phyloP scores from a whole-genome alignment of 139 green algal genomes.

The Eudorina sp. region DNA sequence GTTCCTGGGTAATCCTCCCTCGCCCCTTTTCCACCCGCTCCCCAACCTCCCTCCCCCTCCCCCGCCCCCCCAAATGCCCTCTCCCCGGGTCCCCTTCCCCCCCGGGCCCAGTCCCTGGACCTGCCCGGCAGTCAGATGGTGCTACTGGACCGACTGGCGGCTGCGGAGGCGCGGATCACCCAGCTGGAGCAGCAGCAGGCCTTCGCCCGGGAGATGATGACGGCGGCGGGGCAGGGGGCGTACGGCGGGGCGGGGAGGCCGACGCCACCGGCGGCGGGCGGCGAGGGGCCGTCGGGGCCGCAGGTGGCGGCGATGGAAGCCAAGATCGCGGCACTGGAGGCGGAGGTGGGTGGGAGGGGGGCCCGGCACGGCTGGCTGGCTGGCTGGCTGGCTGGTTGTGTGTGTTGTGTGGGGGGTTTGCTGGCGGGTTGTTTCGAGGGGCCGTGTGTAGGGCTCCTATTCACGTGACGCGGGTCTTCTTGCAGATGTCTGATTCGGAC shows the following conservation, averaged over 20 bases:
- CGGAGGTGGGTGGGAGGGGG: background rate
- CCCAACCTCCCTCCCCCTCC: background rate
- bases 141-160: slow-evolving; percentile 36
- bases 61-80: background rate
- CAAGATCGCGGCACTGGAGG: slow-evolving; percentile 33
- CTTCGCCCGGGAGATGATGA: slow-evolving; percentile 35
- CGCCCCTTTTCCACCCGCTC: background rate
- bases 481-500: no score
- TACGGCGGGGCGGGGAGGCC: background rate
- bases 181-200: slow-evolving; percentile 52
- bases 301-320: slow-evolving; percentile 44
- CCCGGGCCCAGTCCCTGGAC: slow-evolving; percentile 21
- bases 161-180: slow-evolving; percentile 37
- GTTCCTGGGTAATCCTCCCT: no score
- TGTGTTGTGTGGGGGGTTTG: no score
- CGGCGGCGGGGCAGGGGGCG: slow-evolving; percentile 10
- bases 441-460: no score
- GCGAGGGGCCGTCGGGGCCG: background rate
- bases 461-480: no score
- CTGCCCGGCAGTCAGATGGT: slow-evolving; percentile 34
- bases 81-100: background rate
- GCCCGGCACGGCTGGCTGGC: background rate
- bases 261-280: background rate
- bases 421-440: no score
- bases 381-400: no score